Evolutionary conservation across 2,329 filamentous ascomycete genomes (phyloP).

Genomic region (Venturia oleaginea): DNA sequence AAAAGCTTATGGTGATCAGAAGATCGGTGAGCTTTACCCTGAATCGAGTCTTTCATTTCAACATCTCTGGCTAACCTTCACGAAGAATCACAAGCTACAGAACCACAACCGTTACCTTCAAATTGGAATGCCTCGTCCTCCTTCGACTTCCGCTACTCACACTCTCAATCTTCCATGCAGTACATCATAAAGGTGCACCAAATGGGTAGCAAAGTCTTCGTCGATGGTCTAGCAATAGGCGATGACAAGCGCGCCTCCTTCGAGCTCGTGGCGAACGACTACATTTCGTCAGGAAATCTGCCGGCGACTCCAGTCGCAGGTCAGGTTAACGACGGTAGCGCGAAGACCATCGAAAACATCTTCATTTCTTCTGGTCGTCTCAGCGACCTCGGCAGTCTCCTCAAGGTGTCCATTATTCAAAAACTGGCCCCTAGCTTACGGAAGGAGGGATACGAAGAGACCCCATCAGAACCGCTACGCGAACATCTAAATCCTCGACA

Average conservation of each 20-base stretch:
- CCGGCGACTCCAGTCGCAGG: slow-evolving; percentile 39
- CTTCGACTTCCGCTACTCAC: slow-evolving; percentile 78
- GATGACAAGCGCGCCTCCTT: slow-evolving; percentile 74
- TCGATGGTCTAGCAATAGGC: slow-evolving; percentile 68
- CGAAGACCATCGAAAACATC: slow-evolving; percentile 41
- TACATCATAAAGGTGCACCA: slow-evolving; percentile 76
- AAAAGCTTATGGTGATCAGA: slow-evolving; percentile 70
- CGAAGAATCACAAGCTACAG: slow-evolving; percentile 28
- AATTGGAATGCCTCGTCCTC: slow-evolving; percentile 71
- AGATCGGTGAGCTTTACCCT: slow-evolving; percentile 45
- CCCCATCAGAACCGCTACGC: slow-evolving; percentile 13
- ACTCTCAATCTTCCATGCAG: slow-evolving; percentile 74
- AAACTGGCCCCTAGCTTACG: slow-evolving; percentile 69
- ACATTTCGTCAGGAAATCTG: slow-evolving; percentile 54
- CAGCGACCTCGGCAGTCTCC: slow-evolving; percentile 55
- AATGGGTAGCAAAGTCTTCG: slow-evolving; percentile 73
- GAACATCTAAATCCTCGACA: slow-evolving; percentile 31
- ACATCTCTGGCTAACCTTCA: neutral
- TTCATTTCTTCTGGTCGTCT: slow-evolving; percentile 69
- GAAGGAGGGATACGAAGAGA: slow-evolving; percentile 69
- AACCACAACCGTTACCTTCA: slow-evolving; percentile 56
- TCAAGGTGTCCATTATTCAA: slow-evolving; percentile 75
- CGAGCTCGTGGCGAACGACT: slow-evolving; percentile 66
- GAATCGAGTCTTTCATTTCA: neutral
- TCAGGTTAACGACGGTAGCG: slow-evolving; percentile 12